Conservation (phyloP, 768 basidiomycete species). For the Trametes cubensis region DNA sequence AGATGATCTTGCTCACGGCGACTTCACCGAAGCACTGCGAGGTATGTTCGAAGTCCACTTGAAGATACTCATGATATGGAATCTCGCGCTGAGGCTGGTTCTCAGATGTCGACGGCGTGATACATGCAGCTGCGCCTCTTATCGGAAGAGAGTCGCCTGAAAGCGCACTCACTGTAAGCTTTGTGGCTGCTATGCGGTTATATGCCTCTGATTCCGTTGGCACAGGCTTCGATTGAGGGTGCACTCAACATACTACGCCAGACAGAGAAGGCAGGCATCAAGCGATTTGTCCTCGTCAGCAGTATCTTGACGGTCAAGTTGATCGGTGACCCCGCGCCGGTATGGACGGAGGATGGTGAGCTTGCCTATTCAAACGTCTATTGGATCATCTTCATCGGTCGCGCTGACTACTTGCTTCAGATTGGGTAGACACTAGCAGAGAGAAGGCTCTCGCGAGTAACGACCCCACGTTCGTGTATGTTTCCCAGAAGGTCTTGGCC, state of each 20-base stretch:
- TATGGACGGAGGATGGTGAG: constrained; percentile 16
- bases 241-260: constrained; percentile 43
- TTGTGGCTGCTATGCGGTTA: background rate
- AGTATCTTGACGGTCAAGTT: constrained; percentile 15
- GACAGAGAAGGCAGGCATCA: constrained; percentile 43
- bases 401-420: background rate
- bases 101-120: constrained; percentile 22
- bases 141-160: constrained; percentile 2
- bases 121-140: constrained; percentile 24
- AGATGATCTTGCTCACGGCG: constrained; percentile 28
- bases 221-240: constrained; percentile 26
- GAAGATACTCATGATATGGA: background rate
- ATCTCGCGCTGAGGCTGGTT: background rate
- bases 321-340: background rate
- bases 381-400: background rate
- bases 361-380: background rate
- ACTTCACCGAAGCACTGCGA: constrained; percentile 30
- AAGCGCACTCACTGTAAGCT: constrained; percentile 13
- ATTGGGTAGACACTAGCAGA: constrained; percentile 30
- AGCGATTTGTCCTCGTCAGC: constrained; percentile 48
- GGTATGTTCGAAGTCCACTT: constrained; percentile 16
- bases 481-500: constrained; percentile 33
- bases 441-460: constrained; percentile 27
- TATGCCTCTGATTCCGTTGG: background rate
- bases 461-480: constrained; percentile 18